phyloP scores from a whole-genome alignment of 495 filamentous ascomycete genomes.

The Lophium mytilinum region DNA sequence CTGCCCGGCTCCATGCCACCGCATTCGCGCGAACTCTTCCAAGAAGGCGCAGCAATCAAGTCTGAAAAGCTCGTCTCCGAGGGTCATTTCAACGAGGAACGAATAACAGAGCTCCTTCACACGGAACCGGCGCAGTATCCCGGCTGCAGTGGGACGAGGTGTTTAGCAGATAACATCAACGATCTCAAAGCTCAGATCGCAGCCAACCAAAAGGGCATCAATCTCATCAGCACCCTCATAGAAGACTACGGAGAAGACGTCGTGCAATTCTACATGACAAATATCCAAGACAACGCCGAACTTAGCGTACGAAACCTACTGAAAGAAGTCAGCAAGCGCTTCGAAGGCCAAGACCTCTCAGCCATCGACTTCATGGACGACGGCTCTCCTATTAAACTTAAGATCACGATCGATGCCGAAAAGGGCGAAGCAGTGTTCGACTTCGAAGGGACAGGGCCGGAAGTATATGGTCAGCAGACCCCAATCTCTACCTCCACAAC shows the following conservation, averaged over 20 bases:
- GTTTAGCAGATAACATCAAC: slow-evolving; percentile 88
- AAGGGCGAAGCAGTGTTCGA: slow-evolving; percentile 87
- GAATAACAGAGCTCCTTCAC: slow-evolving; percentile 75
- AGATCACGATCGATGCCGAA: slow-evolving; percentile 70
- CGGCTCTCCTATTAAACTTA: slow-evolving; percentile 77
- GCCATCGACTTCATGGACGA: slow-evolving; percentile 92
- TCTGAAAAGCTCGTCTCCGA: slow-evolving; percentile 89
- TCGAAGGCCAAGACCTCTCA: slow-evolving; percentile 64
- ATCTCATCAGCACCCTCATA: slow-evolving; percentile 75
- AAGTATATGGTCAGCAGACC: slow-evolving; percentile 62
- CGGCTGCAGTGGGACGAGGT: slow-evolving; percentile 82
- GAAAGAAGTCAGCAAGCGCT: slow-evolving; percentile 67
- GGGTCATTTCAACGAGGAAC: slow-evolving; percentile 79
- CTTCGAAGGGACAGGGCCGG: slow-evolving; percentile 81
- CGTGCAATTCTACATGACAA: slow-evolving; percentile 93
- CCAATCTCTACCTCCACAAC: too few species aligned
- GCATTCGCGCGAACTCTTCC: slow-evolving; percentile 82
- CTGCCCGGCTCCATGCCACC: slow-evolving; percentile 96
- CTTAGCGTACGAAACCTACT: slow-evolving; percentile 74
- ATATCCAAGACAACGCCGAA: slow-evolving; percentile 90
- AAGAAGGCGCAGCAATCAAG: slow-evolving; percentile 92
- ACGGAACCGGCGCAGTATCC: slow-evolving; percentile 76
- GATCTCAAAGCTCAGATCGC: slow-evolving; percentile 95
- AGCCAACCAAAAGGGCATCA: slow-evolving; percentile 93
- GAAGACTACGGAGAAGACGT: slow-evolving; percentile 83